These are phyloP conservation scores for Turnera subulata DNA, from an alignment of 345 rosid genomes.

Conservation along the genomic window DNA sequence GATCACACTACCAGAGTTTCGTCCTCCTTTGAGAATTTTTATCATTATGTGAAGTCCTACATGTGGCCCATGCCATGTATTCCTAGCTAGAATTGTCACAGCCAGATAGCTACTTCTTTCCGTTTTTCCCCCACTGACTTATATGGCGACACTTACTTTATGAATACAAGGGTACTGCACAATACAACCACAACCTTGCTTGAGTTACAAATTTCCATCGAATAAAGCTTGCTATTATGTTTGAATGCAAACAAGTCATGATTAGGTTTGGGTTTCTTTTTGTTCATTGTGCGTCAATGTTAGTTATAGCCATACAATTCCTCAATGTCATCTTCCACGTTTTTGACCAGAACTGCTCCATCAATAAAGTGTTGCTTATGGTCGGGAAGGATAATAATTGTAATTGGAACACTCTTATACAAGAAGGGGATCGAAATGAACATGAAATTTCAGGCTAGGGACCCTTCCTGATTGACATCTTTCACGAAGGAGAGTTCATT, in stretches of 20 bases:
- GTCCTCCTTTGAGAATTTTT: too few relatives aligned
- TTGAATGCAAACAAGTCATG: constrained; percentile 1
- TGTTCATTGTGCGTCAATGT: too few relatives aligned
- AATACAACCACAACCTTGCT: constrained; percentile 8
- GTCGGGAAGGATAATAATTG: not conserved
- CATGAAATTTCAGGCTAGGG: not conserved
- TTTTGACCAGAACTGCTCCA: constrained; percentile 4
- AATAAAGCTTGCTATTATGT: constrained; percentile 8
- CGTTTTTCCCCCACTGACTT: too few relatives aligned
- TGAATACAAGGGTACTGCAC: not conserved
- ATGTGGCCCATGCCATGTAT: too few relatives aligned
- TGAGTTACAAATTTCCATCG: constrained; percentile 10
- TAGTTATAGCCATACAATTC: not conserved
- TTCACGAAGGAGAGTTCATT: too few relatives aligned
- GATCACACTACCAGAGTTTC: too few relatives aligned
- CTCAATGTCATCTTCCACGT: not conserved
- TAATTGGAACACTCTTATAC: not conserved
- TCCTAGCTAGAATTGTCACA: too few relatives aligned
- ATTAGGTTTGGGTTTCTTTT: too few relatives aligned
- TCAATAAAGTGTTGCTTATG: not conserved
- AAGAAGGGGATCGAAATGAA: not conserved
- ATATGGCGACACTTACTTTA: too few relatives aligned
- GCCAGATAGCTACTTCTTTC: too few relatives aligned
- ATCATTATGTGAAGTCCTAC: too few relatives aligned
- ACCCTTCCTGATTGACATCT: too few relatives aligned